These are phyloP conservation scores for Trichoderma harzianum DNA, from an alignment of 2,329 filamentous ascomycete genomes.

Conservation along the genomic window DNA sequence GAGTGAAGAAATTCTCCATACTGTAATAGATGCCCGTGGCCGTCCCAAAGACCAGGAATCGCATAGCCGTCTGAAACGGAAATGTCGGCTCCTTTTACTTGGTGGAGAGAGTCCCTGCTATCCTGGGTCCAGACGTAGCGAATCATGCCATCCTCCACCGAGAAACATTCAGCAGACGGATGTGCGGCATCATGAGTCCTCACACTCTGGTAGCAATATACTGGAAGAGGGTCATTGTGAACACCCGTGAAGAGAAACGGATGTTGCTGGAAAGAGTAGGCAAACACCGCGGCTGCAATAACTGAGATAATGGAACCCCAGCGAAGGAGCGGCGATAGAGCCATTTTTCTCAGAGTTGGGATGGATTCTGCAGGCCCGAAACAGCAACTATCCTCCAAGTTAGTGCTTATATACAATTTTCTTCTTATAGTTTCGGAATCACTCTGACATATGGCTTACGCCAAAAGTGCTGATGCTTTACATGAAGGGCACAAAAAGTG, in stretches of 20 bases:
- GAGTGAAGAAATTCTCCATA: slow-evolving; percentile 67
- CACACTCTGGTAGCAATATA: slow-evolving; percentile 41
- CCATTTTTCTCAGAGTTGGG: background rate
- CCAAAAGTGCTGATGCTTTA: background rate
- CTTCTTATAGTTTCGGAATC: background rate
- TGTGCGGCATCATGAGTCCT: slow-evolving; percentile 36
- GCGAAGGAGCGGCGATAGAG: slow-evolving; percentile 23
- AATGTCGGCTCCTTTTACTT: slow-evolving; percentile 13
- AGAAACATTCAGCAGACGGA: slow-evolving; percentile 52
- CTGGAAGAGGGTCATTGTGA: slow-evolving; percentile 18
- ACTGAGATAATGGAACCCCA: slow-evolving; percentile 33
- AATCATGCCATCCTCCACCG: slow-evolving; percentile 51
- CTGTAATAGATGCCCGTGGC: slow-evolving; percentile 63
- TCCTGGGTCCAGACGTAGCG: slow-evolving; percentile 42
- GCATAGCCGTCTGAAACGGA: slow-evolving; percentile 44
- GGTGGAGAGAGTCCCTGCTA: slow-evolving; percentile 28
- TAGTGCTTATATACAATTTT: background rate
- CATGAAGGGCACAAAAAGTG: slow-evolving; percentile 4
- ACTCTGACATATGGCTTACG: background rate
- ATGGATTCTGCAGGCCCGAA: background rate
- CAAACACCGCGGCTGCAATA: slow-evolving; percentile 31
- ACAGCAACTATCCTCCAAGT: background rate
- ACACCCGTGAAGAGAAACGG: slow-evolving; percentile 23
- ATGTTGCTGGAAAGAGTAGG: slow-evolving; percentile 30
- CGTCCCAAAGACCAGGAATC: slow-evolving; percentile 68